Conservation (phyloP, 164 flowering plant genomes). For the Umbellularia californica region DNA sequence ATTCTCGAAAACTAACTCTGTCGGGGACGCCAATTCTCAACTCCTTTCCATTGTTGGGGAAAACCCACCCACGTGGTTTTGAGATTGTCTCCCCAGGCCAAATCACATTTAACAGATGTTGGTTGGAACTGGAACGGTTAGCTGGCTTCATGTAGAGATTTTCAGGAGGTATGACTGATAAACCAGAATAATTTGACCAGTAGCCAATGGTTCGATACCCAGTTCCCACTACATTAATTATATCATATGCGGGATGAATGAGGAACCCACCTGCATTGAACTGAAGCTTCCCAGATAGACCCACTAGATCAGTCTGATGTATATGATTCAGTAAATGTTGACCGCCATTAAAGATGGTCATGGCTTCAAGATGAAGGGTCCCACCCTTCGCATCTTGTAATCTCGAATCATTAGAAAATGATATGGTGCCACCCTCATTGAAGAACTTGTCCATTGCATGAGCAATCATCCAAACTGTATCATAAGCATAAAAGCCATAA, state of each 20-base stretch:
- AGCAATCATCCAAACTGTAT: conserved; percentile 72
- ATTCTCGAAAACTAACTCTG: conserved; percentile 54
- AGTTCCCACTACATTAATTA: conserved; percentile 68
- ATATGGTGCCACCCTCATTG: conserved; percentile 54
- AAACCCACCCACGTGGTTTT: conserved; percentile 86
- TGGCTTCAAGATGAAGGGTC: conserved; percentile 47
- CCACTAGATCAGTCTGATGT: conserved; percentile 33
- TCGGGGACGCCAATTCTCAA: conserved; percentile 63
- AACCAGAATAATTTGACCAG: conserved; percentile 75
- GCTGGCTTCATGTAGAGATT: conserved; percentile 45
- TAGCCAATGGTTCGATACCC: conserved; percentile 59
- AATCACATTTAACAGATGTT: conserved; percentile 39
- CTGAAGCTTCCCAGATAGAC: conserved; percentile 56
- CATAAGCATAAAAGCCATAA: conserved; percentile 77
- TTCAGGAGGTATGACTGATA: conserved; percentile 63
- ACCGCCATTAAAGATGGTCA: conserved; percentile 64
- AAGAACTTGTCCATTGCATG: conserved; percentile 70
- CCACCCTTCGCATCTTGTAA: conserved; percentile 27
- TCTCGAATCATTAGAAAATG: conserved; percentile 64
- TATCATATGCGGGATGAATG: conserved; percentile 58
- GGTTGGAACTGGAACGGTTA: conserved; percentile 51
- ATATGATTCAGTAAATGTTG: conserved; percentile 37
- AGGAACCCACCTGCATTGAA: conserved; percentile 48
- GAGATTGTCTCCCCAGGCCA: conserved; percentile 70
- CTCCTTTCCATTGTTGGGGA: conserved; percentile 57